These are phyloP conservation scores for Aspergillus kassunensis DNA, from an alignment of 495 filamentous ascomycete species.

Conservation along the genomic window DNA sequence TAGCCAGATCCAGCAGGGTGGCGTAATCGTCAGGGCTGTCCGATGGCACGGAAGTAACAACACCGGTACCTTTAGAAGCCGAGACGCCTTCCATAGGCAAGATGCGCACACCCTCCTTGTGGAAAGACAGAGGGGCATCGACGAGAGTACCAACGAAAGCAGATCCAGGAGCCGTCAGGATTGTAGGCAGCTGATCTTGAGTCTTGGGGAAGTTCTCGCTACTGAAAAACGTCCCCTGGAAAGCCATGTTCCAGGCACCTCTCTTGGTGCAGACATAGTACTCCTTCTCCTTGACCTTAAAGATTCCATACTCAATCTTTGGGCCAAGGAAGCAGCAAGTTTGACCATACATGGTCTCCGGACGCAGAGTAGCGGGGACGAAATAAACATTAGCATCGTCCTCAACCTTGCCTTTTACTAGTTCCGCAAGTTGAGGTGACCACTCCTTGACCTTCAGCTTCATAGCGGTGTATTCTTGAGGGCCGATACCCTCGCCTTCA, in stretches of 20 bases:
- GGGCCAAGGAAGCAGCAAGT: slow-evolving; percentile 94
- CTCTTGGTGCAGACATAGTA: slow-evolving; percentile 83
- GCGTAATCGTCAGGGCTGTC: slow-evolving; percentile 96
- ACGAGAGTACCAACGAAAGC: slow-evolving; percentile 81
- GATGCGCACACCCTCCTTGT: slow-evolving; percentile 76
- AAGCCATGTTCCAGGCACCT: slow-evolving; percentile 93
- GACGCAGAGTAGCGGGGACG: slow-evolving; percentile 84
- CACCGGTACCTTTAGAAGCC: slow-evolving; percentile 89
- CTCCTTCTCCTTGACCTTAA: slow-evolving; percentile 75
- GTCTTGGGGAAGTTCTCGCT: slow-evolving; percentile 69
- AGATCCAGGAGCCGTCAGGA: slow-evolving; percentile 68
- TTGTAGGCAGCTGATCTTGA: slow-evolving; percentile 45
- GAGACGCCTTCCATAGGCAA: slow-evolving; percentile 94
- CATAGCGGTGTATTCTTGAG: slow-evolving; percentile 89
- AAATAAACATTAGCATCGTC: slow-evolving; percentile 79
- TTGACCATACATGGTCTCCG: slow-evolving; percentile 99
- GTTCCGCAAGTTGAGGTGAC: slow-evolving; percentile 63
- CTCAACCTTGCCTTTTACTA: slow-evolving; percentile 74
- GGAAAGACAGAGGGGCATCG: slow-evolving; percentile 84
- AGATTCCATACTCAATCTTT: slow-evolving; percentile 85
- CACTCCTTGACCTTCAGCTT: slow-evolving; percentile 89
- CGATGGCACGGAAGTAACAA: slow-evolving; percentile 91
- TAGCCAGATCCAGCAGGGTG: slow-evolving; percentile 79
- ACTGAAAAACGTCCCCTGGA: slow-evolving; percentile 77
- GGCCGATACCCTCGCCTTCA: slow-evolving; percentile 83